phyloP scores from a whole-genome alignment of 83 land plant genomes.

The Picea engelmannii region DNA sequence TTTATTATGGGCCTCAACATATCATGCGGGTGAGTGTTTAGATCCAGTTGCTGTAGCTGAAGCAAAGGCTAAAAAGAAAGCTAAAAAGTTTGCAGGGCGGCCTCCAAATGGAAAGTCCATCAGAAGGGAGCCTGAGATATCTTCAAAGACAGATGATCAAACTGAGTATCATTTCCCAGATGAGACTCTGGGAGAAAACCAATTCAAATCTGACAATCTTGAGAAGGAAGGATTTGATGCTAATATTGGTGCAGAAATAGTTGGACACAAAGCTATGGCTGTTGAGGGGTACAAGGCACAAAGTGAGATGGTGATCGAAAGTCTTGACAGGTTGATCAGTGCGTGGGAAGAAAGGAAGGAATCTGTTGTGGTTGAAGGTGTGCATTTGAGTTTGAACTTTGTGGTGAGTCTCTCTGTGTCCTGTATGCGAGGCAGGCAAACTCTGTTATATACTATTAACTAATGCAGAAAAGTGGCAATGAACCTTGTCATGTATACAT shows the following conservation, averaged over 20 bases:
- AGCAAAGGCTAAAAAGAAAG: slow-evolving; percentile 79
- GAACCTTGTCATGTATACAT: no score
- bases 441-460: no score
- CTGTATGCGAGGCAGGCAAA: no score
- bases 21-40: slow-evolving; percentile 94
- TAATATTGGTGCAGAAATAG: slow-evolving; percentile 18
- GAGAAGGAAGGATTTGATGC: no score
- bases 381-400: slow-evolving; percentile 96
- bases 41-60: slow-evolving; percentile 92
- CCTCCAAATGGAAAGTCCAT: background rate
- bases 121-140: background rate
- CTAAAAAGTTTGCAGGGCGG: slow-evolving; percentile 34
- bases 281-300: slow-evolving; percentile 98
- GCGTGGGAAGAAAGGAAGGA: slow-evolving; percentile 94
- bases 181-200: no score
- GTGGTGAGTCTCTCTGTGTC: slow-evolving; percentile 99
- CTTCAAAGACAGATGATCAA: background rate
- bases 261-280: slow-evolving; percentile 87
- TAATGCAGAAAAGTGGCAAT: no score
- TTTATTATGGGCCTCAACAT: slow-evolving; percentile 94
- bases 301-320: slow-evolving; percentile 99
- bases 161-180: no score
- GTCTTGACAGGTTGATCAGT: slow-evolving; percentile 93
- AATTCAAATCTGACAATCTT: no score
- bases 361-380: slow-evolving; percentile 98